A percentile compares a stretch with the other conserved stretches of the same genome.
These are phyloP conservation scores for Colletotrichum trifolii DNA, from an alignment of 2,329 filamentous ascomycete genomes.

Conservation along the genomic window DNA sequence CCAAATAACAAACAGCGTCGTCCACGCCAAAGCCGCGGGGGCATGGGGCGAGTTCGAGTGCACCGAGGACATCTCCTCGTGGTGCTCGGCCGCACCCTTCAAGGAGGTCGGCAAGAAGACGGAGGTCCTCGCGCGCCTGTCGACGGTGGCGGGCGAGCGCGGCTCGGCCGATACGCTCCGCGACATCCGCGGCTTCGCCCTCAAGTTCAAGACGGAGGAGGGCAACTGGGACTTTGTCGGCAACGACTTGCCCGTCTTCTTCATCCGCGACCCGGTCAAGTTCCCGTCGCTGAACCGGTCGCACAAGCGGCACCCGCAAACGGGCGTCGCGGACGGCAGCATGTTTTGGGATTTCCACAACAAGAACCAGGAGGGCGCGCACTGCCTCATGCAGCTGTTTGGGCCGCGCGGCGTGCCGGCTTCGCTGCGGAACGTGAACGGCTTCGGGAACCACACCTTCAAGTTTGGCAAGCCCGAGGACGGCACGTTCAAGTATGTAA, in stretches of 20 bases:
- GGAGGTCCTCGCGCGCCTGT: conserved; percentile 74
- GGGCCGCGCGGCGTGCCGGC: conserved; percentile 55
- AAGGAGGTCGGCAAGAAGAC: conserved; percentile 64
- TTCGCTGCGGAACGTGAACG: conserved; percentile 55
- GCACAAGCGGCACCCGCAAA: conserved; percentile 52
- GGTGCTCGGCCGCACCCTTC: conserved; percentile 66
- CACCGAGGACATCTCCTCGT: conserved; percentile 66
- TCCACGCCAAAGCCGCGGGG: conserved; percentile 49
- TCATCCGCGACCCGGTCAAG: conserved; percentile 54
- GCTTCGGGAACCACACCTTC: conserved; percentile 56
- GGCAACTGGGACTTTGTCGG: conserved; percentile 64
- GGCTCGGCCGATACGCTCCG: conserved; percentile 76
- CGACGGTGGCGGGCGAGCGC: conserved; percentile 75
- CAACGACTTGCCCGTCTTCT: conserved; percentile 60
- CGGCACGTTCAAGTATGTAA: conserved; percentile 55
- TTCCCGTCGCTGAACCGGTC: conserved; percentile 54
- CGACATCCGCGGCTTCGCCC: conserved; percentile 78
- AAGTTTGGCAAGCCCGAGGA: conserved; percentile 48
- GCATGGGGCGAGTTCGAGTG: conserved; percentile 70
- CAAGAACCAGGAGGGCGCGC: conserved; percentile 56
- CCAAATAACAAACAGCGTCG: conserved; percentile 34
- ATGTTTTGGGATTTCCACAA: conserved; percentile 51
- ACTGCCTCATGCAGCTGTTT: conserved; percentile 60
- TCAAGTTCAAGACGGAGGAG: conserved; percentile 72
- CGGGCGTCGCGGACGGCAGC: conserved; percentile 50